Base-by-base conservation (phyloP, 371 early-diverging fungal genomes). In the Entomophthora muscae region DNA sequence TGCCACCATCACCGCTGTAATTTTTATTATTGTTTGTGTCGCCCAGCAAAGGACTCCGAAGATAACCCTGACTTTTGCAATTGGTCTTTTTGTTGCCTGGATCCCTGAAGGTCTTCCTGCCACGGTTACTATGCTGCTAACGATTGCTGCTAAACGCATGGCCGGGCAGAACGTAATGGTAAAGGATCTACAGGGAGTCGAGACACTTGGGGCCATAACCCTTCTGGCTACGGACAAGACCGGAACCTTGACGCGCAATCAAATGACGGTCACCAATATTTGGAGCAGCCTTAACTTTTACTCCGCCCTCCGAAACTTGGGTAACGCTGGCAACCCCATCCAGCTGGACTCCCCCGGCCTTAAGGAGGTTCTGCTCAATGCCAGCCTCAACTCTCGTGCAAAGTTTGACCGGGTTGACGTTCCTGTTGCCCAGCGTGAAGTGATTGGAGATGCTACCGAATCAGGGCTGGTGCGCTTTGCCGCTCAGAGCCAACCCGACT, bases 151-250 rank as follows among this genome's bases (percentile, higher is more conserved):
- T 58, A 92, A 93, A 73, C 88, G 93, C 64, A 90, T 97, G 90
- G 86, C 93, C 0, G 63, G 72, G 10, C 76, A 82, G 63, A 85
- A 94, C 65, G 92, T 95, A 2, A 76, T 96, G 21, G 95, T 95
- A 66, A 96, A 93, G 70, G 91, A 95, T 69, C 72, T 96, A 32
- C 86, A 89, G 64, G 95, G 91, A 65, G 94, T 96, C 22, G 95
- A 96, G 68, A 93, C 95, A 17, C 81, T 95, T 23, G 95, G 95
- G 52, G 91, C 92, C 1, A 91, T 97, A 55, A 95, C 96, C 22
- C 74, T 91, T 13, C 76, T 97, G 61, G 94, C 93, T 33, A 93
- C 94, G 0, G 95, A 95, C 70, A 96, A 97, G 75, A 94, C 95
- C 0, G 95, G 96, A 63, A 95, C 97, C 33, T 73, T 96, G 65